Evolutionary conservation across 345 rosid genomes (phyloP).

Genomic region (Melaleuca alternifolia): DNA sequence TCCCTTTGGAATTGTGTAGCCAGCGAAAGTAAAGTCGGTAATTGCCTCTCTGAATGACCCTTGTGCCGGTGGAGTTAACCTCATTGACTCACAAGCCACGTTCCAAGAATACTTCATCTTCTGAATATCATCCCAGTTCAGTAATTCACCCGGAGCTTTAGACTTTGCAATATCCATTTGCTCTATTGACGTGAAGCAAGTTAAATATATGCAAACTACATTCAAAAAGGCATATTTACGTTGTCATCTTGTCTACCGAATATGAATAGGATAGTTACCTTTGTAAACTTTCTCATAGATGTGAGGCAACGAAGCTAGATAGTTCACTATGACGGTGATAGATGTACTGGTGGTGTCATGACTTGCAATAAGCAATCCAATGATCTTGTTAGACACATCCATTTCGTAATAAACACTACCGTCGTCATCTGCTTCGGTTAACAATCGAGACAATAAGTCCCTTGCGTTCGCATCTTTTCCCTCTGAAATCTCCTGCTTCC

Average conservation of each 20-base stretch:
- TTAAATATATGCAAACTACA: neutral
- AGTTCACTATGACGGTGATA: neutral
- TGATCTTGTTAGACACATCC: neutral
- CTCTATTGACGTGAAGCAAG: neutral
- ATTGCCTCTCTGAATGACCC: neutral
- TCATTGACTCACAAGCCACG: neutral
- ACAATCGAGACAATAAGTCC: neutral
- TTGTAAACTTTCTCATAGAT: neutral
- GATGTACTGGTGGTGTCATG: neutral
- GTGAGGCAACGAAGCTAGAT: neutral
- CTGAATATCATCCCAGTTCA: neutral
- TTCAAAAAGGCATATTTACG: neutral
- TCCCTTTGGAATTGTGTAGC: neutral
- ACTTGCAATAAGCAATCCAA: neutral
- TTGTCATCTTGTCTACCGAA: too few species aligned
- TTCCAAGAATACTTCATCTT: neutral
- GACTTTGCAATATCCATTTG: neutral
- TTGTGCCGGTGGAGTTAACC: neutral
- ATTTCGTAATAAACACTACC: neutral
- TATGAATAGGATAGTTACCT: neutral
- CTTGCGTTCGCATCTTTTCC: neutral
- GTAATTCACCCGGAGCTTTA: neutral
- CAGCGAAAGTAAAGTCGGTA: neutral
- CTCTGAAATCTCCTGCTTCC: neutral
- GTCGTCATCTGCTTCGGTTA: neutral